Percentiles rank a stretch among this genome's conserved stretches.
Conservation (phyloP, 495 filamentous ascomycete species). For the Neurospora sp. region DNA sequence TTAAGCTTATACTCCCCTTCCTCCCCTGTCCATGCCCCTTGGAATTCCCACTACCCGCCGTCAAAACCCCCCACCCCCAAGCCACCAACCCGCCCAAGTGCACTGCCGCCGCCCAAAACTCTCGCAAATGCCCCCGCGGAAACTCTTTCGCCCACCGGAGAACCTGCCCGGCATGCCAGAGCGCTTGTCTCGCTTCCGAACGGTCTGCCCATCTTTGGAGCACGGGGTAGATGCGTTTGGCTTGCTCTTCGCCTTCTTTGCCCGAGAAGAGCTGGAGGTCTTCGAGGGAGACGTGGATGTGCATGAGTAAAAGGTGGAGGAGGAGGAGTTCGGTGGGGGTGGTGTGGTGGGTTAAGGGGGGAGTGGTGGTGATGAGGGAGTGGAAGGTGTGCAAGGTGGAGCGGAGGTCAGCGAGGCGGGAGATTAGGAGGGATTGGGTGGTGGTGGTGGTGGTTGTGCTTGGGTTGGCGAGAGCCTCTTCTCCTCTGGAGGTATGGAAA, state of each 20-base stretch:
- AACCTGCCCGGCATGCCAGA: slow-evolving; percentile 56
- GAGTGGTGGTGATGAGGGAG: slow-evolving; percentile 17
- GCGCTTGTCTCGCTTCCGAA: slow-evolving; percentile 23
- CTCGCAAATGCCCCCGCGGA: slow-evolving; percentile 36
- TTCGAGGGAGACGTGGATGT: slow-evolving; percentile 50
- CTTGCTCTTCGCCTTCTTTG: slow-evolving; percentile 52
- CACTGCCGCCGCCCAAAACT: slow-evolving; percentile 49
- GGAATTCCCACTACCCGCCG: slow-evolving; percentile 5
- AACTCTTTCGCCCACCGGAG: slow-evolving; percentile 43
- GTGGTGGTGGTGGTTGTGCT: not conserved
- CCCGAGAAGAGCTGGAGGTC: slow-evolving; percentile 57
- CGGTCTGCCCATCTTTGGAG: slow-evolving; percentile 45
- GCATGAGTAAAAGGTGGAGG: slow-evolving; percentile 46
- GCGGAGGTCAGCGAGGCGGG: slow-evolving; percentile 42
- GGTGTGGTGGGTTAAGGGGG: slow-evolving; percentile 47
- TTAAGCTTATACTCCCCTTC: not conserved
- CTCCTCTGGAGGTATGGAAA: not conserved
- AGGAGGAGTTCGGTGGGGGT: slow-evolving; percentile 52
- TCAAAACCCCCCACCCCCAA: slow-evolving; percentile 49
- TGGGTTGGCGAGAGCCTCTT: not conserved
- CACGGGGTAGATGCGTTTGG: slow-evolving; percentile 39
- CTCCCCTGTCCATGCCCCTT: not conserved
- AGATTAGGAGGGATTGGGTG: slow-evolving; percentile 26
- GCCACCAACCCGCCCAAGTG: slow-evolving; percentile 51
- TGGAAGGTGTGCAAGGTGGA: slow-evolving; percentile 22